phyloP scores from a whole-genome alignment of 768 basidiomycete genomes.

The Jaapia argillacea region DNA sequence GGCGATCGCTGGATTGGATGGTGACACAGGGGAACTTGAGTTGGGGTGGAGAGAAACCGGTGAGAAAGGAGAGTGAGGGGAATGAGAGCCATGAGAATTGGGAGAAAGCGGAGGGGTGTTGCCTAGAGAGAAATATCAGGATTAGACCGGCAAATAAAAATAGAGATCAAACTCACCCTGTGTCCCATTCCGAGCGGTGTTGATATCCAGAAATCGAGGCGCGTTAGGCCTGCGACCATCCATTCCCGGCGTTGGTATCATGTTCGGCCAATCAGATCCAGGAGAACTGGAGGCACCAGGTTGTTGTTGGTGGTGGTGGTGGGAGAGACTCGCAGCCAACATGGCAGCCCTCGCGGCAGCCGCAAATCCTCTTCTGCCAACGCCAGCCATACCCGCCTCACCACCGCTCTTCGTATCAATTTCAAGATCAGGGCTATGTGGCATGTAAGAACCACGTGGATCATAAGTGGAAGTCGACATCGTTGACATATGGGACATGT shows the following conservation, averaged over 20 bases:
- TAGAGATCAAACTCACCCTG: neutral
- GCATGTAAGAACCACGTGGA: no score
- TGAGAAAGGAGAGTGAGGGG: conserved; percentile 33
- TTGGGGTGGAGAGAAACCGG: conserved; percentile 29
- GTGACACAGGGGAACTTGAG: conserved; percentile 16
- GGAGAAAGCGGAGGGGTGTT: conserved; percentile 31
- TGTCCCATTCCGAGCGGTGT: neutral
- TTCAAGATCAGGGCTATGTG: conserved; percentile 17
- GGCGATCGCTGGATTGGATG: conserved; percentile 11
- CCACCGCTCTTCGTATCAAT: conserved; percentile 69
- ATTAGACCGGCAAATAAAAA: conserved; percentile 1
- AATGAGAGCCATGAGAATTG: conserved; percentile 21
- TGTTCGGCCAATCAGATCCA: neutral
- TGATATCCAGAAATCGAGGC: conserved; percentile 21
- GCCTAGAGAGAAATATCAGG: conserved; percentile 5
- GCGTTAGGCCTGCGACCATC: conserved; percentile 20
- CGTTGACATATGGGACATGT: no score
- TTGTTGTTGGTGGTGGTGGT: conserved; percentile 2
- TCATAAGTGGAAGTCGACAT: no score
- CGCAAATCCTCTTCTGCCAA: conserved; percentile 74
- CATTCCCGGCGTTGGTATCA: conserved; percentile 17
- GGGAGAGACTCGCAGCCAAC: conserved; percentile 19
- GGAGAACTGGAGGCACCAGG: neutral
- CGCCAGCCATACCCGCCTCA: conserved; percentile 83
- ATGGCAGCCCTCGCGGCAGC: conserved; percentile 63